These are phyloP conservation scores for Avena atlantica DNA, from an alignment of 176 grass and related monocot species.

Conservation along the genomic window DNA sequence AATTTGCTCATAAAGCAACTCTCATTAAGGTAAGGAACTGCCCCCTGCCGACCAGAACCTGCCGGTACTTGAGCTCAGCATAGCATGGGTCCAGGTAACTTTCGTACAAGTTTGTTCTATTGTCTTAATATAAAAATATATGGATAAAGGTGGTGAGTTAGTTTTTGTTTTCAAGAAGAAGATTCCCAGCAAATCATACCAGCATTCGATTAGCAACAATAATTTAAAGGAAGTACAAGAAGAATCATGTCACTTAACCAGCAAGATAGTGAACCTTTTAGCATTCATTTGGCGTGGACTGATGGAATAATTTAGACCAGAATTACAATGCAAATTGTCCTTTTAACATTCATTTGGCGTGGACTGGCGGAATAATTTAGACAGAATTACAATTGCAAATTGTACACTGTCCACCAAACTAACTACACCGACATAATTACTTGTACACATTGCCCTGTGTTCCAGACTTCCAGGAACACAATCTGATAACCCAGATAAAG, in stretches of 20 bases:
- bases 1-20: slow-evolving; percentile 39
- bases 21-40: slow-evolving; percentile 14
- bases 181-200: not conserved
- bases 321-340: slow-evolving; percentile 13
- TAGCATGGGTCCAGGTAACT: slow-evolving; percentile 19
- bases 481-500: slow-evolving; percentile 7
- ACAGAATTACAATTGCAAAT: not conserved
- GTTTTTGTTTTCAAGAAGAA: slow-evolving; percentile 9
- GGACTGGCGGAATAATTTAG: slow-evolving; percentile 8
- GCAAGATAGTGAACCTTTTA: not conserved
- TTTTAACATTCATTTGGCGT: not conserved
- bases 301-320: slow-evolving; percentile 4
- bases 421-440: not conserved
- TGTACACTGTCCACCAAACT: not conserved
- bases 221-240: not conserved
- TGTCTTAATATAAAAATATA: not conserved
- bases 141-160: not conserved
- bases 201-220: not conserved
- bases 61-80: not conserved
- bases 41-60: slow-evolving; percentile 1
- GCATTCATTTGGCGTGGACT: not conserved
- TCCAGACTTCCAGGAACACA: slow-evolving; percentile 30
- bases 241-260: not conserved
- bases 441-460: slow-evolving; percentile 20
- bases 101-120: not conserved